Conservation (phyloP, 495 filamentous ascomycete species). For the Aspergillus cavernicola region DNA sequence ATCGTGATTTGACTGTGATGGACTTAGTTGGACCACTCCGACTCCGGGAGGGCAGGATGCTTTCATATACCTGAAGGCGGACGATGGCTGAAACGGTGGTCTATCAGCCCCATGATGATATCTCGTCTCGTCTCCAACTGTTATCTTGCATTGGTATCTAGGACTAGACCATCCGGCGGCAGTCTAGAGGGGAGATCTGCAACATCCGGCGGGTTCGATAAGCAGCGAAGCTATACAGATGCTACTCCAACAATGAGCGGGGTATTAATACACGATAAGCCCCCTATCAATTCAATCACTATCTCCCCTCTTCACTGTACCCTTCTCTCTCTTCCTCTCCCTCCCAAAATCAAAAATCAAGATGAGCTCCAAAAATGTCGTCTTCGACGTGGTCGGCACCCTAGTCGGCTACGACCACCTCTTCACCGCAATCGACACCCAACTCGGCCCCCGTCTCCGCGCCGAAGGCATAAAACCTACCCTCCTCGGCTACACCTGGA, state of each 20-base stretch:
- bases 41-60: neutral
- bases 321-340: no score
- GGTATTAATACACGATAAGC: no score
- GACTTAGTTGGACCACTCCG: no score
- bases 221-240: no score
- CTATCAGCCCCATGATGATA: no score
- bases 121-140: neutral
- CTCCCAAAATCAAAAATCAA: no score
- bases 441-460: constrained; percentile 31
- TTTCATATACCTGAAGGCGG: neutral
- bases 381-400: constrained; percentile 43
- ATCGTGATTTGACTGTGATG: no score
- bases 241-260: neutral
- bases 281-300: no score
- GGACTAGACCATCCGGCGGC: neutral
- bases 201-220: neutral
- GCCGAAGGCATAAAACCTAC: constrained; percentile 32
- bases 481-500: constrained; percentile 37
- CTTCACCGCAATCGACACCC: constrained; percentile 27
- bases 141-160: neutral
- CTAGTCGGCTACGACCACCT: constrained; percentile 31
- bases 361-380: constrained; percentile 30
- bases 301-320: no score
- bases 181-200: neutral
- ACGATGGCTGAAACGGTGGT: no score